phyloP scores from a whole-genome alignment of 2,329 filamentous ascomycete genomes.

The Aspergillus sp. region DNA sequence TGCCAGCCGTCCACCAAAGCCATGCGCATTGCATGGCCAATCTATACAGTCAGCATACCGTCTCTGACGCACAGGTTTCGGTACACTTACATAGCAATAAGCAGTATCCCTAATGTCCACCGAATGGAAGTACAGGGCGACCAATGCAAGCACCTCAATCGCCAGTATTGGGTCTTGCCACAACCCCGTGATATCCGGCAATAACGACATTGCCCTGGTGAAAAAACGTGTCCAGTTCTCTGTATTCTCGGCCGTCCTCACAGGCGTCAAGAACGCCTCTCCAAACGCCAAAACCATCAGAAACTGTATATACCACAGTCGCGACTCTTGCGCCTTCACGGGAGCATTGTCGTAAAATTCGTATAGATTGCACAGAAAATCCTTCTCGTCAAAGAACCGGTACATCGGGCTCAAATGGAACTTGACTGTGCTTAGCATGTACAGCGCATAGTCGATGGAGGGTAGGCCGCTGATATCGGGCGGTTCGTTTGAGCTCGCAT shows the following conservation, averaged over 20 bases:
- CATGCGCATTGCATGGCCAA: conserved; percentile 50
- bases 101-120: conserved; percentile 45
- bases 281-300: conserved; percentile 47
- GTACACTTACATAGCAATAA: conserved; percentile 40
- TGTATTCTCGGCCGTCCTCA: conserved; percentile 29
- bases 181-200: conserved; percentile 35
- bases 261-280: conserved; percentile 42
- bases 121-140: conserved; percentile 45
- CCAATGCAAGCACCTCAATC: conserved; percentile 45
- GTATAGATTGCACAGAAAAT: conserved; percentile 38
- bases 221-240: conserved; percentile 40
- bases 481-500: conserved; percentile 25
- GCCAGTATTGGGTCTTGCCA: conserved; percentile 37
- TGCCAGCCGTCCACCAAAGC: conserved; percentile 49
- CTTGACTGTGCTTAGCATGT: conserved; percentile 50
- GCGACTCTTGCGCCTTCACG: conserved; percentile 18
- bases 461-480: conserved; percentile 36
- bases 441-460: conserved; percentile 46
- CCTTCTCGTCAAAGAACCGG: conserved; percentile 48
- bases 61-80: neutral
- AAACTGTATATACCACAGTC: conserved; percentile 47
- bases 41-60: conserved; percentile 26
- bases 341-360: conserved; percentile 33
- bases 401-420: conserved; percentile 50
- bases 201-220: conserved; percentile 34